Evolutionary conservation across 495 filamentous ascomycete species (phyloP).

Genomic region (Glonium stellatum): DNA sequence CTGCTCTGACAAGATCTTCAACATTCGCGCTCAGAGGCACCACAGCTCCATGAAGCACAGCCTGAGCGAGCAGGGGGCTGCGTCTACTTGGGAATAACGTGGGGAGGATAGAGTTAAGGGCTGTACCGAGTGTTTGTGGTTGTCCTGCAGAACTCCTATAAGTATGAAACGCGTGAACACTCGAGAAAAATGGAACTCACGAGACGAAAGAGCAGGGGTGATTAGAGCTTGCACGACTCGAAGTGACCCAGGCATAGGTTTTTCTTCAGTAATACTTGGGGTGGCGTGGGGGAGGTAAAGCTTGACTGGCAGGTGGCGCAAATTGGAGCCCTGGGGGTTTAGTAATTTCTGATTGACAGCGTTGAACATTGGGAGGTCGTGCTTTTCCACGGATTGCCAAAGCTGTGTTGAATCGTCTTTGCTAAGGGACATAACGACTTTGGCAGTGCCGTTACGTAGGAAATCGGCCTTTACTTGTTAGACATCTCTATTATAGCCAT

Average conservation of each 20-base stretch:
- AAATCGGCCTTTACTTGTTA: constrained; percentile 63
- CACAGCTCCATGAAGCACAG: constrained; percentile 79
- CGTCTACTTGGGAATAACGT: constrained; percentile 79
- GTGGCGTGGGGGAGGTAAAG: constrained; percentile 73
- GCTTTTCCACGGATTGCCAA: constrained; percentile 77
- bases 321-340: constrained; percentile 59
- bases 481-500: too few species aligned
- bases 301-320: constrained; percentile 77
- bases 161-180: neutral
- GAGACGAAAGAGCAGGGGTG: constrained; percentile 27
- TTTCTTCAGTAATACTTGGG: constrained; percentile 31
- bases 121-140: constrained; percentile 72
- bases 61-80: constrained; percentile 82
- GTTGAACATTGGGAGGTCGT: constrained; percentile 65
- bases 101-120: constrained; percentile 71
- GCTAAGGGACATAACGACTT: constrained; percentile 85
- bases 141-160: constrained; percentile 38
- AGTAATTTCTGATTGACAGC: constrained; percentile 72
- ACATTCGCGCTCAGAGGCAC: constrained; percentile 77
- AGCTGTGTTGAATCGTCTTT: constrained; percentile 80
- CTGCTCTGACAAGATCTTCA: constrained; percentile 73
- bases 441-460: constrained; percentile 81
- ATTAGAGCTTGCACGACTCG: constrained; percentile 38
- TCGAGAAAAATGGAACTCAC: constrained; percentile 10
- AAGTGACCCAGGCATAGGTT: constrained; percentile 44